Evolutionary conservation across 2,329 filamentous ascomycete species (phyloP).

Genomic region (Ophiostoma himal-ulmi): DNA sequence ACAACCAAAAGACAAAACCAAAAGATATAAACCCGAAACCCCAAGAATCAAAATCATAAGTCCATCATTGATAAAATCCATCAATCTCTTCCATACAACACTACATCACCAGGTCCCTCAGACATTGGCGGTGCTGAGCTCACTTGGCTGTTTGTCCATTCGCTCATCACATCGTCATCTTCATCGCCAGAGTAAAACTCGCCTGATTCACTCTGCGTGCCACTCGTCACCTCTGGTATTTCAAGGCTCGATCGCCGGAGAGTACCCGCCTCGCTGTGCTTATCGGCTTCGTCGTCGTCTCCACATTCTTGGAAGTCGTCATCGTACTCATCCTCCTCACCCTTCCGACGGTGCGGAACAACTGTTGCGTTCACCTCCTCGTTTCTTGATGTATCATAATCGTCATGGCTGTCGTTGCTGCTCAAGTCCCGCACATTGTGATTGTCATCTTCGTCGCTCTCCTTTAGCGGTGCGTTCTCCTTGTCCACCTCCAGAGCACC

Average conservation of each 20-base stretch:
- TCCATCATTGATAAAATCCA: too few species aligned
- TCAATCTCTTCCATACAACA: slow-evolving; percentile 24
- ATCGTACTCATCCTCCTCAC: background rate
- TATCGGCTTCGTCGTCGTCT: slow-evolving; percentile 32
- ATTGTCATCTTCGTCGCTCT: slow-evolving; percentile 50
- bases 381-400: slow-evolving; percentile 16
- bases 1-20: slow-evolving; percentile 6
- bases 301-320: slow-evolving; percentile 21
- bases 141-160: slow-evolving; percentile 36
- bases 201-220: slow-evolving; percentile 29
- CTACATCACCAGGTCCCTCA: slow-evolving; percentile 27
- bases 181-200: slow-evolving; percentile 35
- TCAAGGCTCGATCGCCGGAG: slow-evolving; percentile 45
- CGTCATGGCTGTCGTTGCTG: slow-evolving; percentile 11
- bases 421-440: slow-evolving; percentile 29
- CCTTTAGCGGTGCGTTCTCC: slow-evolving; percentile 42
- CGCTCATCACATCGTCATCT: slow-evolving; percentile 36
- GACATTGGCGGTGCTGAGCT: slow-evolving; percentile 27
- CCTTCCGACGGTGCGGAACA: slow-evolving; percentile 16
- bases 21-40: background rate
- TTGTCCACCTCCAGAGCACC: slow-evolving; percentile 48
- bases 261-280: slow-evolving; percentile 47
- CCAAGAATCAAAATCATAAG: background rate
- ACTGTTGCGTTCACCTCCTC: slow-evolving; percentile 21
- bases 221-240: slow-evolving; percentile 26